A percentile compares a stretch with the other conserved stretches of the same genome.
phyloP scores from a whole-genome alignment of 1,284 basidiomycete species.

The Austroboletus olivaceoglutinosus region DNA sequence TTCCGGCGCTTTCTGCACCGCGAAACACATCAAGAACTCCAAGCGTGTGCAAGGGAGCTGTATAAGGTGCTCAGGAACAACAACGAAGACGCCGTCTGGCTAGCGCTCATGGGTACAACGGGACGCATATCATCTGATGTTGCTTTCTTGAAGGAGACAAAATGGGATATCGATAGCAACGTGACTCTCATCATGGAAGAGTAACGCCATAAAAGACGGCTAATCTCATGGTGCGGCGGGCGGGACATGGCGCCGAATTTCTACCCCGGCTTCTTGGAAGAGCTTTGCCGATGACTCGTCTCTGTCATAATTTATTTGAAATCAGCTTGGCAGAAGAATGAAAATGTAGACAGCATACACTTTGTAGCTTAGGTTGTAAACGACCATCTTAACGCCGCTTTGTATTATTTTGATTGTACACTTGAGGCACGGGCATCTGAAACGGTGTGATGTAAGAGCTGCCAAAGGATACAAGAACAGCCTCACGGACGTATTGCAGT shows the following conservation, averaged over 20 bases:
- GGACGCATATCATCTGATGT: constrained; percentile 42
- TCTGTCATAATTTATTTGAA: constrained; percentile 36
- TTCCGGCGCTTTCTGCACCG: constrained; percentile 74
- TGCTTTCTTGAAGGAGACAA: constrained; percentile 49
- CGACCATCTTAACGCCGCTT: constrained; percentile 88
- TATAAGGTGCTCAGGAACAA: constrained; percentile 58
- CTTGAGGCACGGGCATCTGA: constrained; percentile 92
- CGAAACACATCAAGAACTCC: constrained; percentile 70
- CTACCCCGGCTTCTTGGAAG: constrained; percentile 76
- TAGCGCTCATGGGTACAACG: constrained; percentile 61
- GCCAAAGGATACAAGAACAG: constrained; percentile 1
- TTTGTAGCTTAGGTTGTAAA: constrained; percentile 95
- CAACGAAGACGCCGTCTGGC: constrained; percentile 83
- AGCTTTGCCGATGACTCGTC: constrained; percentile 79
- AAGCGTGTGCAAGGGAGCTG: constrained; percentile 59
- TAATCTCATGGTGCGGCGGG: constrained; percentile 27
- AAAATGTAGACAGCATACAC: constrained; percentile 57
- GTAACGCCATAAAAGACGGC: constrained; percentile 5
- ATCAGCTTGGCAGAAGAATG: background rate
- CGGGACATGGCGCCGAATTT: constrained; percentile 63
- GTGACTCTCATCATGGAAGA: constrained; percentile 43
- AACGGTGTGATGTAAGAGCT: constrained; percentile 1
- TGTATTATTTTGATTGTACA: constrained; percentile 98
- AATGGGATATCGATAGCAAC: constrained; percentile 65
- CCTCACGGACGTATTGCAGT: constrained; percentile 78